Evolutionary conservation across 768 basidiomycete species (phyloP).

Genomic region (Cystofilobasidium capitatum): DNA sequence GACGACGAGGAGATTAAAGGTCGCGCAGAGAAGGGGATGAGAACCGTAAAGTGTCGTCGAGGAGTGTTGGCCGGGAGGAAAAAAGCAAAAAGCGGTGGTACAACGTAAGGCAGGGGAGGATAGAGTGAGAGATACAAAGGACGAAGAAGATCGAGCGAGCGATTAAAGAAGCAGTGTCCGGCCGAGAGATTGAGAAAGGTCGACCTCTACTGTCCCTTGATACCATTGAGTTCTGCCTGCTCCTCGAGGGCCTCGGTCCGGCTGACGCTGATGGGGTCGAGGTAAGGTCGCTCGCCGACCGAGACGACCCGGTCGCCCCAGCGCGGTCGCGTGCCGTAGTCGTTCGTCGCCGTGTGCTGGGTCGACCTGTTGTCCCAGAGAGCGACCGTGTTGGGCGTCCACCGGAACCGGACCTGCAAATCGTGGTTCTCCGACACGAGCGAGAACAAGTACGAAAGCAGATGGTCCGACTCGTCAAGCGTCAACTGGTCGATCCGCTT

Average conservation of each 20-base stretch:
- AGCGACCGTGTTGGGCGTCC: constrained; percentile 49
- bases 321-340: constrained; percentile 6
- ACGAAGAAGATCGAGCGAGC: background rate
- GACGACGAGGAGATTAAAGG: too few relatives aligned
- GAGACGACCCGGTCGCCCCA: constrained; percentile 20
- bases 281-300: constrained; percentile 18
- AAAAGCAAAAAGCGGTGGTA: background rate
- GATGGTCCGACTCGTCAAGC: constrained; percentile 48
- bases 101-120: background rate
- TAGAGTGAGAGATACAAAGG: background rate
- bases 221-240: background rate
- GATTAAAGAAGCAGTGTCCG: too few relatives aligned
- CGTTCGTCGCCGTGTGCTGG: constrained; percentile 21
- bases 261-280: constrained; percentile 9
- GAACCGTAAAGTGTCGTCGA: too few relatives aligned
- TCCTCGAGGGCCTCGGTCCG: background rate
- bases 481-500: constrained; percentile 50
- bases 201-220: background rate
- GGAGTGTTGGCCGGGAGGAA: background rate
- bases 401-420: constrained; percentile 47
- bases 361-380: constrained; percentile 51
- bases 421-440: constrained; percentile 54
- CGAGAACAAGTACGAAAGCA: constrained; percentile 47
- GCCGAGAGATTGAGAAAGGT: too few relatives aligned
- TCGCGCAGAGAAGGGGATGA: too few relatives aligned